Conservation (phyloP, 1,284 basidiomycete genomes). For the Ganoderma lucidum region DNA sequence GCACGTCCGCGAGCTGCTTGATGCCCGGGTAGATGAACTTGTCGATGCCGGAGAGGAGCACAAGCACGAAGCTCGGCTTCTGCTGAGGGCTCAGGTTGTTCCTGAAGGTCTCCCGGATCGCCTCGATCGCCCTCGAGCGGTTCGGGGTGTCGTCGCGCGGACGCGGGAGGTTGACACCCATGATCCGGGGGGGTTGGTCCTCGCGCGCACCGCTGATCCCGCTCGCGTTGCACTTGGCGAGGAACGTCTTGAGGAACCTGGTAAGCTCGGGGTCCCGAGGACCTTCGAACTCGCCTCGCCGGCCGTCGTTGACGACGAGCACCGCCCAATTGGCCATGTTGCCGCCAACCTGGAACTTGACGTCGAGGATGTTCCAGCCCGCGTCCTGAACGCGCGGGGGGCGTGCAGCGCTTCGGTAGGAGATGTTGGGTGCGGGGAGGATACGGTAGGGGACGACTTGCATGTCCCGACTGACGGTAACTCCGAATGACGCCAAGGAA, state of each 20-base stretch:
- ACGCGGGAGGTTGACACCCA: conserved; percentile 42
- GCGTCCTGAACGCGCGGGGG: conserved; percentile 56
- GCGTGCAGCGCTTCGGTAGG: conserved; percentile 54
- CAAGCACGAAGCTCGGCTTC: conserved; percentile 67
- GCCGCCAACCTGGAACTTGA: conserved; percentile 66
- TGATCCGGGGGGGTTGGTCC: conserved; percentile 45
- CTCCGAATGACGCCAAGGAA: conserved; percentile 56
- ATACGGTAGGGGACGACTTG: conserved; percentile 66
- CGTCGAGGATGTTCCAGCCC: conserved; percentile 76
- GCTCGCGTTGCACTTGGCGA: conserved; percentile 57
- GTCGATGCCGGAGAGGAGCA: conserved; percentile 68
- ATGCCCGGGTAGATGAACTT: conserved; percentile 79
- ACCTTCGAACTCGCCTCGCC: conserved; percentile 46
- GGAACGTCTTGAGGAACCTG: conserved; percentile 57
- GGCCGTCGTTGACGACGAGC: conserved; percentile 60
- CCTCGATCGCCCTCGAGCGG: conserved; percentile 49
- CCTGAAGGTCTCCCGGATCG: conserved; percentile 51
- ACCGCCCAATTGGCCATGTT: conserved; percentile 64
- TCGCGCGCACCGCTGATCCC: conserved; percentile 56
- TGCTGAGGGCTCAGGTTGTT: conserved; percentile 35
- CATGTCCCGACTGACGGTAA: conserved; percentile 65
- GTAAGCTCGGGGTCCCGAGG: conserved; percentile 50
- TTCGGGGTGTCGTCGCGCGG: conserved; percentile 48
- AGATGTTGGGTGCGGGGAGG: conserved; percentile 62
- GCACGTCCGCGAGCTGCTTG: conserved; percentile 76